A percentile compares a stretch with the other conserved stretches of the same genome.
These are phyloP conservation scores for Ophiostoma montium DNA, from an alignment of 2,329 filamentous ascomycete species.

Conservation along the genomic window DNA sequence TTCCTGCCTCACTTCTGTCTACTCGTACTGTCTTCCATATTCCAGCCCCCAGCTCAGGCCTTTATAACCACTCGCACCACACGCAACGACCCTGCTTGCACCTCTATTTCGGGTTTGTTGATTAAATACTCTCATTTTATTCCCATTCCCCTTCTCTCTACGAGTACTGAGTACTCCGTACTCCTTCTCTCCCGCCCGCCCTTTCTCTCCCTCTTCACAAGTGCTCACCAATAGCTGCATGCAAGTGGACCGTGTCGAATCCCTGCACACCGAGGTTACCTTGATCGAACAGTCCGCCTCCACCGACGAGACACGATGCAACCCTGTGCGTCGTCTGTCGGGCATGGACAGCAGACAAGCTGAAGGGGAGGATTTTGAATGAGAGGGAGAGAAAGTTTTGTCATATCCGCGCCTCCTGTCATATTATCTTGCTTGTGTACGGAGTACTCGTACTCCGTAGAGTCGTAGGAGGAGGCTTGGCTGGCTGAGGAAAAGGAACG, in stretches of 20 bases:
- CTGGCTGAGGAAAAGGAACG: too few relatives aligned
- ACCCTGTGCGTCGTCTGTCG: background rate
- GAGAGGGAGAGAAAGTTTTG: too few relatives aligned
- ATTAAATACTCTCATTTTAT: too few relatives aligned
- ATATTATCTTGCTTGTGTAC: too few relatives aligned
- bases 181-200: background rate
- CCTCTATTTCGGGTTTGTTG: too few relatives aligned
- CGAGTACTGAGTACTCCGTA: too few relatives aligned
- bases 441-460: too few relatives aligned
- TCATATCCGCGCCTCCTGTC: too few relatives aligned
- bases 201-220: background rate
- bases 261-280: conserved; percentile 3
- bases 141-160: too few relatives aligned
- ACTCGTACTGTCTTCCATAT: background rate
- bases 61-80: background rate
- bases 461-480: too few relatives aligned
- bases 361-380: too few relatives aligned
- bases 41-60: background rate
- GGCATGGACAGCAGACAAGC: background rate
- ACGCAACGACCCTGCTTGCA: background rate
- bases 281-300: background rate
- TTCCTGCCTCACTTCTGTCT: background rate
- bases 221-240: background rate
- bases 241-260: background rate
- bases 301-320: background rate